These are phyloP conservation scores for Dryadomyces quercivorus DNA, from an alignment of 2,329 filamentous ascomycete species.

Conservation along the genomic window DNA sequence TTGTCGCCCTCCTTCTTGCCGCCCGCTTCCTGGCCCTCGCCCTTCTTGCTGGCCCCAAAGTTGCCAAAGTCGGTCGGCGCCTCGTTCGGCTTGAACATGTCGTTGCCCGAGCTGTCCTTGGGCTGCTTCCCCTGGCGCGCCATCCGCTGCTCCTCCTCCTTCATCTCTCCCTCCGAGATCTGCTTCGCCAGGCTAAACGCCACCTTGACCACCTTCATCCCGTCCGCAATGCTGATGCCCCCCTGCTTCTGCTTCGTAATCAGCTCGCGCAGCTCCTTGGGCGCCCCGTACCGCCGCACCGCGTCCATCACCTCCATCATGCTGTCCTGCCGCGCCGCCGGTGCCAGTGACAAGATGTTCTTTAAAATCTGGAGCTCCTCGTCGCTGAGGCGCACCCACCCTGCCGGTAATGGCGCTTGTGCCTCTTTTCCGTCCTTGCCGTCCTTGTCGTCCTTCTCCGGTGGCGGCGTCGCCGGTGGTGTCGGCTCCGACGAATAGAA, in stretches of 20 bases:
- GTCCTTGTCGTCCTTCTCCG: slow-evolving; percentile 1
- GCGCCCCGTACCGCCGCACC: slow-evolving; percentile 58
- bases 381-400: slow-evolving; percentile 33
- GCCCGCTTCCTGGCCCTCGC: slow-evolving; percentile 5
- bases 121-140: slow-evolving; percentile 6
- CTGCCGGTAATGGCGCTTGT: slow-evolving; percentile 23
- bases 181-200: slow-evolving; percentile 42
- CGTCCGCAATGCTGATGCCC: slow-evolving; percentile 28
- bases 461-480: not conserved
- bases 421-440: not conserved
- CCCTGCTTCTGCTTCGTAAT: slow-evolving; percentile 45
- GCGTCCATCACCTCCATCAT: slow-evolving; percentile 48
- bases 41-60: slow-evolving; percentile 9
- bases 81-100: slow-evolving; percentile 15
- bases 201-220: slow-evolving; percentile 47
- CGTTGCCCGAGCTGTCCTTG: slow-evolving; percentile 3
- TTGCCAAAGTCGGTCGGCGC: slow-evolving; percentile 6
- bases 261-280: slow-evolving; percentile 50
- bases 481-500: slow-evolving; percentile 8
- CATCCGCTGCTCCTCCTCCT: not conserved
- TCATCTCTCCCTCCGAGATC: slow-evolving; percentile 14
- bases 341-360: slow-evolving; percentile 48
- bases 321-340: slow-evolving; percentile 45
- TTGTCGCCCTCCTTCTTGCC: not conserved
- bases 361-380: slow-evolving; percentile 41